Evolutionary conservation across 2,329 filamentous ascomycete species (phyloP).

Genomic region (Penicillium sp.): DNA sequence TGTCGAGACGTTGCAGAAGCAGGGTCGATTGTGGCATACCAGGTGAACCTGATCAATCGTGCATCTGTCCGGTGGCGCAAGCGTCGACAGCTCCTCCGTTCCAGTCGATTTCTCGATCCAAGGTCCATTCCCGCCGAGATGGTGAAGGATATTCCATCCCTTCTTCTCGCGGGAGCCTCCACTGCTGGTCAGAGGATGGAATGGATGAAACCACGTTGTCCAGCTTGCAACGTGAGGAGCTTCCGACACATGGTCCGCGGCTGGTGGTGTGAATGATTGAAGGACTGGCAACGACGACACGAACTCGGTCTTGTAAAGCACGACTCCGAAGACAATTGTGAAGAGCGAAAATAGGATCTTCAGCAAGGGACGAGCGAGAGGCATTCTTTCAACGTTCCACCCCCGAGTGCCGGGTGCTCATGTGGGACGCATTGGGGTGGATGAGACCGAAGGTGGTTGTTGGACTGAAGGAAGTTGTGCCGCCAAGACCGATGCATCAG

Average conservation of each 20-base stretch:
- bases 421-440: too few relatives aligned
- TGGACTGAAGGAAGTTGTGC: too few relatives aligned
- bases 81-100: conserved; percentile 32
- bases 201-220: conserved; percentile 22
- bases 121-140: conserved; percentile 55
- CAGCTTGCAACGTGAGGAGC: conserved; percentile 19
- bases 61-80: conserved; percentile 50
- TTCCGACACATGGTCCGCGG: background rate
- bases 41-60: conserved; percentile 58
- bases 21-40: conserved; percentile 35
- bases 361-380: background rate
- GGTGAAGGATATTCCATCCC: conserved; percentile 52
- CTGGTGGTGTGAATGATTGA: background rate
- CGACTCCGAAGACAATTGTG: background rate
- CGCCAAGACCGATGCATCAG: too few relatives aligned
- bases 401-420: too few relatives aligned
- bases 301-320: conserved; percentile 1
- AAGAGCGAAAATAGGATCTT: background rate
- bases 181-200: background rate
- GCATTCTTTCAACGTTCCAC: background rate
- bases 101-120: conserved; percentile 53
- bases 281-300: background rate
- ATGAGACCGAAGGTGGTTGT: too few relatives aligned
- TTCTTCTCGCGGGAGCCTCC: background rate
- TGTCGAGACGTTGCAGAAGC: too few relatives aligned